Evolutionary conservation across 129 eudicot genomes (phyloP).

Genomic region (Kitagawia praeruptora): DNA sequence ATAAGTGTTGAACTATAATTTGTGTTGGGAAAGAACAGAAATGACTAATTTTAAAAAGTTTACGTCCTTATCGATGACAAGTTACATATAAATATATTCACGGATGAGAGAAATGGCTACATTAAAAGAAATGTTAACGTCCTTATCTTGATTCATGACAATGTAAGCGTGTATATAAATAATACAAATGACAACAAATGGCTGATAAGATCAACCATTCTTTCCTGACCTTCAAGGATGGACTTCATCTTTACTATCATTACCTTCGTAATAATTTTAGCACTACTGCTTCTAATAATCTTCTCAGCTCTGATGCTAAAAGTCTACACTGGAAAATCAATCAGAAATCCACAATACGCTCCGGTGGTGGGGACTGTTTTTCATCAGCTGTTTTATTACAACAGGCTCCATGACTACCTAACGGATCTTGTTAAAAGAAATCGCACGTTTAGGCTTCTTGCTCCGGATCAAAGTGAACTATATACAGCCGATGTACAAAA

Average conservation of each 20-base stretch:
- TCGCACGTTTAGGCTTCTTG: not conserved
- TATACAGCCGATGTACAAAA: not conserved
- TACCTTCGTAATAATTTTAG: not conserved
- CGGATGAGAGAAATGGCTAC: not conserved
- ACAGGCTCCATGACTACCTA: slow-evolving; percentile 4
- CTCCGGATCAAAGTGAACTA: not conserved
- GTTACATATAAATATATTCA: not conserved
- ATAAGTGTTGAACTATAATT: not conserved
- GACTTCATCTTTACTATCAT: not conserved
- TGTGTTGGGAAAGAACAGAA: not conserved
- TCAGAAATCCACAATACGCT: not conserved
- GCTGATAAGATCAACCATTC: not conserved
- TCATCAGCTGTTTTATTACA: not conserved
- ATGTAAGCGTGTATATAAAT: not conserved
- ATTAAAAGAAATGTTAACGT: not conserved
- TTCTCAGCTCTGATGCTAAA: not conserved
- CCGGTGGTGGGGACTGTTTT: slow-evolving; percentile 1
- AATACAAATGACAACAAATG: not conserved
- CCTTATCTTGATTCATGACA: not conserved
- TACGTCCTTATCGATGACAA: not conserved
- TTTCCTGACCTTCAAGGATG: not conserved
- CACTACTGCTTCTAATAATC: not conserved
- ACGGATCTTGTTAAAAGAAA: not conserved
- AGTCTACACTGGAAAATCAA: not conserved
- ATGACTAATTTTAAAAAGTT: not conserved